These are phyloP conservation scores for Fusarium algeriense DNA, from an alignment of 2,329 filamentous ascomycete species.

Conservation along the genomic window DNA sequence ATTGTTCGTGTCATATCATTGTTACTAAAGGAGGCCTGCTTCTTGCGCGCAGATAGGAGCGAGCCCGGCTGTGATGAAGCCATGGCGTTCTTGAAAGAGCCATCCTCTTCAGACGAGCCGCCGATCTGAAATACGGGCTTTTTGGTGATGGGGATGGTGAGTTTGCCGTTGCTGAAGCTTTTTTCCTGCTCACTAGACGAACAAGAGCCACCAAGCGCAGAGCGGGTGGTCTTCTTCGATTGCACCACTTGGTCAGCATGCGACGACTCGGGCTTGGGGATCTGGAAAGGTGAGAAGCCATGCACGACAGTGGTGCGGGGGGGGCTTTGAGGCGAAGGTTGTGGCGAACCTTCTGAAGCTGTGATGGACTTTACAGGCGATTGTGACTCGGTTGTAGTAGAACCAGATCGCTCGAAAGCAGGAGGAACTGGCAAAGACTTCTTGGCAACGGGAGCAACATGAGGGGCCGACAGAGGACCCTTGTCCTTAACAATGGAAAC, in stretches of 20 bases:
- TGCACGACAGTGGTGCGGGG: constrained; percentile 71
- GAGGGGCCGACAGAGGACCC: constrained; percentile 63
- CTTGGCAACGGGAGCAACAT: constrained; percentile 52
- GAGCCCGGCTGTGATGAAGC: constrained; percentile 59
- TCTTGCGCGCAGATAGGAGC: constrained; percentile 67
- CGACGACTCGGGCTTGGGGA: constrained; percentile 71
- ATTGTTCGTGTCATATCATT: constrained; percentile 78
- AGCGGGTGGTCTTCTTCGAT: constrained; percentile 73
- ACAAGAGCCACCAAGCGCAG: constrained; percentile 83
- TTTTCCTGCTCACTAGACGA: constrained; percentile 72
- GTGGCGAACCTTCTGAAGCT: constrained; percentile 47
- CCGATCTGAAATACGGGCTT: constrained; percentile 65
- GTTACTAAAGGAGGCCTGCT: constrained; percentile 85
- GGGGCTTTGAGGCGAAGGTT: constrained; percentile 46
- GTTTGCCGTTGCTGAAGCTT: constrained; percentile 60
- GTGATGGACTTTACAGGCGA: constrained; percentile 72
- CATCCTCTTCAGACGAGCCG: constrained; percentile 79
- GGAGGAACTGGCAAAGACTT: constrained; percentile 54
- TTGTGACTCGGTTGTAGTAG: constrained; percentile 59
- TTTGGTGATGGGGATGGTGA: constrained; percentile 47
- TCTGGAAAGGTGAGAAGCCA: constrained; percentile 84
- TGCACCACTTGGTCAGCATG: constrained; percentile 75
- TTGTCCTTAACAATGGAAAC: constrained; percentile 92
- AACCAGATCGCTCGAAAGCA: constrained; percentile 57
- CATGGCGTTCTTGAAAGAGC: constrained; percentile 73